Evolutionary conservation across 306 rosid genomes (phyloP), one percentile per base, ranked within the genome.

Genomic region (Cicer pinnatifidum): DNA sequence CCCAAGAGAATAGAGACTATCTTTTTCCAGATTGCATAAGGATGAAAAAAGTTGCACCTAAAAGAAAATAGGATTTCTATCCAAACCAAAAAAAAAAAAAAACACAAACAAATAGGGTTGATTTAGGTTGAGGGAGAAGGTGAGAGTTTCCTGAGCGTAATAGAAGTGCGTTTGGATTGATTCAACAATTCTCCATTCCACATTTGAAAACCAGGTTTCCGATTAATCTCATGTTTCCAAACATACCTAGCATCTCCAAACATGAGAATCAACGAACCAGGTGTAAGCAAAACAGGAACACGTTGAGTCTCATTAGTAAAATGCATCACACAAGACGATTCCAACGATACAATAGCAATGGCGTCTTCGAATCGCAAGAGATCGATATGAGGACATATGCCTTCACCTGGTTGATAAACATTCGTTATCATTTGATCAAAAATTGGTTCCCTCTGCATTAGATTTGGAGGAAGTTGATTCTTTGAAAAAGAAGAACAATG

Each of bases 151-250:
- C 96, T 93, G 66, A 93, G 86, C 2, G 98, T 93, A 46, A 91
- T 68, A 16, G 98, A 93, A 63, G 80, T 91, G 13, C 96, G 82
- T 67, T 58, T 86, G 50, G 41, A 67, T 79, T 93, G 98, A 52
- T 33, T 19, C 60, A 93, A 77, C 70, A 78, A 85, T 41, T 72
- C 78, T 8, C 94, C 98, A 59, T 85, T 61, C 94, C 97, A 91
- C 33, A 65, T 58, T 60, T 93, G 98, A 80, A 91, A 85, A 11
- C 91, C 92, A 0, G 94, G 91, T 51, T 52, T 82, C 11, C 94
- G 91, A 83, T 91, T 91, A 17, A 93, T 93, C 86, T 93, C 87
- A 16, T 93, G 98, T 70, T 88, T 88, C 98, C 97, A 93, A 3
- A 5, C 13, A 71, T 93, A 93, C 8, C 97, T 87, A 9, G 97